Evolutionary conservation across 495 filamentous ascomycete genomes (phyloP), one percentile per base, ranked within the genome.

Genomic region (Patellaria atrata): DNA sequence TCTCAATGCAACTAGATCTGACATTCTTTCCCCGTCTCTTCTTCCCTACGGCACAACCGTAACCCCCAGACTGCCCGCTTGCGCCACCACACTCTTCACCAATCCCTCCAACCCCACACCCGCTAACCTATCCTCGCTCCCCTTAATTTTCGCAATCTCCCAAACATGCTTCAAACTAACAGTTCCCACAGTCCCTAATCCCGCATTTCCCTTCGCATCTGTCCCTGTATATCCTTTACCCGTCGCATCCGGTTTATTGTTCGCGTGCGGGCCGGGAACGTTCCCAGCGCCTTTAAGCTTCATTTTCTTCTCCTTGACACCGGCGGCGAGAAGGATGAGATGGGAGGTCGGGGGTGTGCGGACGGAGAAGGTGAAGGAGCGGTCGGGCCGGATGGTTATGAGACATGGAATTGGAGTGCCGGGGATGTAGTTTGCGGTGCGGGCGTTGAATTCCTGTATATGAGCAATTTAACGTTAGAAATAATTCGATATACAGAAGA

Each of bases 131-230:
- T 75, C 62, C 62, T 97, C 89, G 35, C 28, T 41, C 41, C 82
- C 73, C 68, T 99, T 99, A 58, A 96, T 92, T 64, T 81, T 79
- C 50, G 89, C 89, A 57, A 99, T 99, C 65, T 96, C 87, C 53
- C 87, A 94, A 30, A 99, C 61, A 60, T 99, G 89, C 65, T 99
- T 99, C 50, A 99, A 63, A 40, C 79, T 85, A 25, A 96, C 67
- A 10, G 69, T 71, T 36, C 91, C 89, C 25, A 85, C 71, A 22
- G 58, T 71, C 48, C 89, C 82, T 38, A 77, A 15, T 71, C n/a
- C 79, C 80, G 9, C 80, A 77, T 19, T 71, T 73, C 59, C 70
- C 41, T 26, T 37, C n/a, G 51, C 44, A 29, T 47, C 47, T 4
- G 18, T 37, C 20, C 19, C 22, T 24, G 16, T 23, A 30, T 39